These are phyloP conservation scores for Stipa capillata DNA, from an alignment of 176 grass and related monocot genomes.

Conservation along the genomic window DNA sequence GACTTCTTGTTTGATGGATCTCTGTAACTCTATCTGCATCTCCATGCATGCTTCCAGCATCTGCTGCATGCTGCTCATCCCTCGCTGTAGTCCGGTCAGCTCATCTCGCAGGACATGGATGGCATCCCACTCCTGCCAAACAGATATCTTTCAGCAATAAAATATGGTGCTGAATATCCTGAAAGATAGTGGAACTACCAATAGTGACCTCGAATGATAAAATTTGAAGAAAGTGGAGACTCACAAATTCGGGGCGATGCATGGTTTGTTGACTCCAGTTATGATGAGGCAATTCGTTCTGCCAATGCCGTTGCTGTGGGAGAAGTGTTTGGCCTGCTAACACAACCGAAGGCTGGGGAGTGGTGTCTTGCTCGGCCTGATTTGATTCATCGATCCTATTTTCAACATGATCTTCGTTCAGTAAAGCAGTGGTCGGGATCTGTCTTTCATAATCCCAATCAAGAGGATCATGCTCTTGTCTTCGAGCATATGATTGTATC, in stretches of 20 bases:
- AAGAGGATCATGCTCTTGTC: slow-evolving; percentile 45
- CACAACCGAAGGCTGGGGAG: slow-evolving; percentile 7
- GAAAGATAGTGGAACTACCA: background rate
- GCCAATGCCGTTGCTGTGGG: slow-evolving; percentile 43
- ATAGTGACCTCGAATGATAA: background rate
- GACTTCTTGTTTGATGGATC: slow-evolving; percentile 75
- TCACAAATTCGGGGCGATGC: slow-evolving; percentile 40
- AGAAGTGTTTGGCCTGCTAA: slow-evolving; percentile 19
- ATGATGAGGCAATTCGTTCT: slow-evolving; percentile 25
- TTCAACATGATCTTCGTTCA: slow-evolving; percentile 19
- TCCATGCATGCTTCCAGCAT: slow-evolving; percentile 87
- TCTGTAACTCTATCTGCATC: slow-evolving; percentile 90
- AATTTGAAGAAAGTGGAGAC: background rate
- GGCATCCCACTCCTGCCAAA: slow-evolving; percentile 62
- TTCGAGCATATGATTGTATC: slow-evolving; percentile 70
- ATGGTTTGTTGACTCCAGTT: slow-evolving; percentile 46
- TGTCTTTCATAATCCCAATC: slow-evolving; percentile 45
- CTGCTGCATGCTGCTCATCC: slow-evolving; percentile 60
- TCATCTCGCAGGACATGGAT: slow-evolving; percentile 76
- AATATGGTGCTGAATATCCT: too few species aligned
- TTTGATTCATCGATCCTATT: slow-evolving; percentile 5
- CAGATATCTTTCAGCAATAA: background rate
- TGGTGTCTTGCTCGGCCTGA: background rate
- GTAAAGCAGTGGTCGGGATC: background rate
- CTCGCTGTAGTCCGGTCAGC: slow-evolving; percentile 56